Evolutionary conservation across 2,329 filamentous ascomycete species (phyloP).

Genomic region (Hymenoscyphus repandus): DNA sequence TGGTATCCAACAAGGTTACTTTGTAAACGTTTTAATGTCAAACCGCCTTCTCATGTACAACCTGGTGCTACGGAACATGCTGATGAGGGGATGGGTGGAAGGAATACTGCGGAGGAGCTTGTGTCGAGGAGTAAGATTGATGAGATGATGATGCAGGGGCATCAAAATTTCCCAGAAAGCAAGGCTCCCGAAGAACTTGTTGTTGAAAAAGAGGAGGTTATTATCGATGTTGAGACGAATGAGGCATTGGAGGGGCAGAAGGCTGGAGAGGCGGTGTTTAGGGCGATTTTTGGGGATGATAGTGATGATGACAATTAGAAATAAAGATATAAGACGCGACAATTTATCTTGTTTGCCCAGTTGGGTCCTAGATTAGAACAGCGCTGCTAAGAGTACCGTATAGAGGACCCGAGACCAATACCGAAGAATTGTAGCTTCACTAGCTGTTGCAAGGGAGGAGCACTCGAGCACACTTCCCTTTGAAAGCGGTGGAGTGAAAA

Average conservation of each 20-base stretch:
- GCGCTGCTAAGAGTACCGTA: not conserved
- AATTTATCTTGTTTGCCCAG: not conserved
- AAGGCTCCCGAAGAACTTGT: not conserved
- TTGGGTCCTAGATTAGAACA: not conserved
- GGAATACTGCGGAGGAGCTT: slow-evolving; percentile 36
- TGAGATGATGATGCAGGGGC: slow-evolving; percentile 45
- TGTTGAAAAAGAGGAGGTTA: slow-evolving; percentile 18
- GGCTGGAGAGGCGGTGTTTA: slow-evolving; percentile 78
- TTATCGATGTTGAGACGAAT: slow-evolving; percentile 69
- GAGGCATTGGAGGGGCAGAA: slow-evolving; percentile 69
- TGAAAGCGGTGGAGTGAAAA: no score
- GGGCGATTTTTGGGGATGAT: slow-evolving; percentile 88
- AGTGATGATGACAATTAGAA: slow-evolving; percentile 52
- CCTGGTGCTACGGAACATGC: slow-evolving; percentile 40
- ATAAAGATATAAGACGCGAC: no score
- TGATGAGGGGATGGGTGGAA: slow-evolving; percentile 21
- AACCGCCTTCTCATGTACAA: slow-evolving; percentile 63
- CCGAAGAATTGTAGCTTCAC: no score
- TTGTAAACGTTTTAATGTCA: slow-evolving; percentile 95
- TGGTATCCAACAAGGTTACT: slow-evolving; percentile 80
- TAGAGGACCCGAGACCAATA: no score
- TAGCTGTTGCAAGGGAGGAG: no score
- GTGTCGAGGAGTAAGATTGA: slow-evolving; percentile 51
- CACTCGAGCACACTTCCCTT: no score
- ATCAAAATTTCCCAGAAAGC: slow-evolving; percentile 17